Evolutionary conservation across 1,284 basidiomycete species (phyloP), one percentile per base, ranked within the genome.

Genomic region (Pseudozyma sp.): DNA sequence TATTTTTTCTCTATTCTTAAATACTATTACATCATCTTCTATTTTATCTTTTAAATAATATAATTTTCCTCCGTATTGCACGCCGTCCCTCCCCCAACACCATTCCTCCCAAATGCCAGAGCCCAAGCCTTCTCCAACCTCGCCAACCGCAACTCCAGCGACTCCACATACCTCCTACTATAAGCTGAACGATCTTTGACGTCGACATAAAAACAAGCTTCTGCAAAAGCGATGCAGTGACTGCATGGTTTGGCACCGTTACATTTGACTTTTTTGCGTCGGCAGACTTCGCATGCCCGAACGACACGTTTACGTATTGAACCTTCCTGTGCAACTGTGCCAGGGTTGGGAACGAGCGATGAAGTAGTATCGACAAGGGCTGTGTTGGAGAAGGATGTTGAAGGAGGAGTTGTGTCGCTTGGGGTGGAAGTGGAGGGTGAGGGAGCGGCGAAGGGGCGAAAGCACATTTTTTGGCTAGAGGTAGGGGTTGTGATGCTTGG

Each of bases 41-140:
- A 99, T 86, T 99, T 97, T 87, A 92, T 97, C 83, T 99, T 99
- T 85, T 94, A 99, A 88, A 97, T 99, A 88, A 94, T 91, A 86
- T 93, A 97, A 87, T 25, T 21, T 16, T 6, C 25, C 10, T 35
- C 47, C 25, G 25, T 31, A 31, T 31, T 31, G 25, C 25, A 31
- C 25, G 25, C 25, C 6, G 25, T 6, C 31, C 52, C 36, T 2
- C 34, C 31, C 10, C 39, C 31, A 5, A 31, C n/a, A 12, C 35
- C 19, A 7, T 18, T 50, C 35, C 34, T 50, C 35, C 34, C 25
- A 7, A 42, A 38, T 18, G 54, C 21, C 13, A 57, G 7, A 10
- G 52, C 52, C 12, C 59, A 45, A 0, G 31, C 38, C 7, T 52
- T 47, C 44, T 78, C 77, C 57, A 78, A 42, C 34, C 58, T 45